Conservation (phyloP, 2,329 filamentous ascomycete species). For the Ophiosphaerella narmari region DNA sequence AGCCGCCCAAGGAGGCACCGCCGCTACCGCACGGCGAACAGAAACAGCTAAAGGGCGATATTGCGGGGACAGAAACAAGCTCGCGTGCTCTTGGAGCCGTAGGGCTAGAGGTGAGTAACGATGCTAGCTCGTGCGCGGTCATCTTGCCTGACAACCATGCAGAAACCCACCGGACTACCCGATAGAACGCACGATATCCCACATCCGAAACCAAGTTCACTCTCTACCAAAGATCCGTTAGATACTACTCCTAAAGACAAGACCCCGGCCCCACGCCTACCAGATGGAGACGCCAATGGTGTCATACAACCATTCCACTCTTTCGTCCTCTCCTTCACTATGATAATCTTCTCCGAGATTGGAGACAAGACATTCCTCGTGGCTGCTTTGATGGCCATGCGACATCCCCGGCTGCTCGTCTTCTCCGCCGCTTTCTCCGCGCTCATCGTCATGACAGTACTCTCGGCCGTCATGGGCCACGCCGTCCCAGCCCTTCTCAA, state of each 20-base stretch:
- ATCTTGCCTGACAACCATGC: conserved; percentile 15
- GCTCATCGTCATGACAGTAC: conserved; percentile 88
- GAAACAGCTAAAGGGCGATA: conserved; percentile 56
- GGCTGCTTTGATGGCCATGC: conserved; percentile 98
- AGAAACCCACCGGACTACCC: conserved; percentile 84
- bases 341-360: conserved; percentile 96
- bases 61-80: conserved; percentile 9
- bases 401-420: conserved; percentile 88
- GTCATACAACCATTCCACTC: conserved; percentile 84
- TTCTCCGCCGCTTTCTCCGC: conserved; percentile 95
- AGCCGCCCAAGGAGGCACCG: conserved; percentile 82
- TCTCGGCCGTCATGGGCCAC: conserved; percentile 91
- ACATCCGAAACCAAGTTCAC: conserved; percentile 67
- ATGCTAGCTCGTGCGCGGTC: background rate
- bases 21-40: conserved; percentile 82
- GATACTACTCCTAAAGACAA: conserved; percentile 35
- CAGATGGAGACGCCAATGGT: conserved; percentile 57
- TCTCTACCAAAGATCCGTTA: conserved; percentile 65
- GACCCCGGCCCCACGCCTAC: conserved; percentile 26
- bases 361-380: conserved; percentile 99
- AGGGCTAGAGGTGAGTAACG: conserved; percentile 42
- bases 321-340: conserved; percentile 87
- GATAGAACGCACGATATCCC: conserved; percentile 76
- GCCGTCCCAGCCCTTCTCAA: conserved; percentile 88
- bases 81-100: conserved; percentile 39